Base-by-base conservation (phyloP, 2,329 filamentous ascomycete species). In the Ophiostoma perfectum region DNA sequence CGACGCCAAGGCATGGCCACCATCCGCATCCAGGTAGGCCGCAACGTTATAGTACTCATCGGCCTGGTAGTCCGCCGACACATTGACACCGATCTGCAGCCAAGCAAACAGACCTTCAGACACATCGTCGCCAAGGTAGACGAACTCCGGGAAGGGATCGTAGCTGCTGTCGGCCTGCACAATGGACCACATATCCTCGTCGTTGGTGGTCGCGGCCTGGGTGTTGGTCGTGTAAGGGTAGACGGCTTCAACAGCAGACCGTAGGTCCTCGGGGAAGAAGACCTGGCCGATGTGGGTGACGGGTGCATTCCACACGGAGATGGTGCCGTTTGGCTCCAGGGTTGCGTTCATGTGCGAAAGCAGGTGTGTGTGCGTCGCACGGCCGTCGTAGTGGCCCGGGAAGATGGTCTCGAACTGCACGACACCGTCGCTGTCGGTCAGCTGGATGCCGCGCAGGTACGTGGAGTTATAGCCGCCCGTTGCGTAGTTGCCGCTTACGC, bases 201-300 rank as follows among this genome's bases (percentile, higher is more conserved):
- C 75, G 74, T 88, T 88, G 68, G 75, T 76, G 3, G 80, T 85
- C 38, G 80, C 44, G 0, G 70, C 69, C 72, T 80, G 77, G 44
- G 55, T 77, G 74, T 83, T 83, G 66, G 72, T 74, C 14, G 67
- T 74, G 75, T 84, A 83, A 0, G 85, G 84, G 0, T 73, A 71
- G 1, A 78, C 78, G 16, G 74, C 74, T 70, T 85, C 81, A 69
- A 87, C 81, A n/a, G 77, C 72, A 14, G 75, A 71, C 69, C 84
- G 80, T 39, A 88, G 80, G 70, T 80, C 78, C 73, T 87, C 81
- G 74, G 87, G 83, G 73, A 85, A 85, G 78, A 85, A 88, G 60
- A 88, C 76, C 75, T 89, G 85, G 14, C 86, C 85, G 63, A 87
- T 81, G 76, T 88, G 84, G 2, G 83, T 81, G 66, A 63, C 60